phyloP scores from a whole-genome alignment of 495 filamentous ascomycete species.

The Sporormia fimetaria region DNA sequence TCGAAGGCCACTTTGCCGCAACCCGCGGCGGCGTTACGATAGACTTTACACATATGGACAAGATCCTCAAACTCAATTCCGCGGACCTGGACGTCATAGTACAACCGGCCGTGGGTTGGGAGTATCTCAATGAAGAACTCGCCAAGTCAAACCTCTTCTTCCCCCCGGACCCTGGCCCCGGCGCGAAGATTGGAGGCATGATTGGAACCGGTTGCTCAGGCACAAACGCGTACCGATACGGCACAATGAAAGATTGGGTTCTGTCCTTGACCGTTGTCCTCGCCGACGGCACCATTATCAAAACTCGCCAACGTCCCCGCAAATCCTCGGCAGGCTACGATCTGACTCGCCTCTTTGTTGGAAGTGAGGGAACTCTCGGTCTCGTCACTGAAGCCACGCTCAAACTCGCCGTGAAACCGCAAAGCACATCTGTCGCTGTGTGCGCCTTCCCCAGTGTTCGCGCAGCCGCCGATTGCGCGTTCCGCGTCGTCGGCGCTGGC shows the following conservation, averaged over 20 bases:
- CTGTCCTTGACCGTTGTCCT: constrained; percentile 81
- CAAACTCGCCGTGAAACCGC: constrained; percentile 70
- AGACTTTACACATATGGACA: constrained; percentile 66
- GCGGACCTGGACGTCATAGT: constrained; percentile 73
- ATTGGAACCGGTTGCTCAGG: constrained; percentile 87
- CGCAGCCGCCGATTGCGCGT: constrained; percentile 70
- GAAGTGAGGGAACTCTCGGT: constrained; percentile 86
- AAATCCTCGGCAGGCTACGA: constrained; percentile 87
- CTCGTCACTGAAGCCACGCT: constrained; percentile 79
- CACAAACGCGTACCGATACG: constrained; percentile 88
- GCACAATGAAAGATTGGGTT: constrained; percentile 96
- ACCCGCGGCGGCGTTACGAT: constrained; percentile 66
- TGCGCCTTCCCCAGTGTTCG: constrained; percentile 67
- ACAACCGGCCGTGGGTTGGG: constrained; percentile 73
- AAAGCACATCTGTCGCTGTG: constrained; percentile 70
- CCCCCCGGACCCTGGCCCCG: constrained; percentile 71
- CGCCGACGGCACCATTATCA: constrained; percentile 84
- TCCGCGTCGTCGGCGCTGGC: constrained; percentile 65
- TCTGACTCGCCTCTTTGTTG: constrained; percentile 72
- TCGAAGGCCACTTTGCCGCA: constrained; percentile 72
- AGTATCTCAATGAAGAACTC: constrained; percentile 61
- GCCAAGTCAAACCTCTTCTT: constrained; percentile 62
- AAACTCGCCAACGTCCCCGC: constrained; percentile 63
- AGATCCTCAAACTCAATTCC: constrained; percentile 57
- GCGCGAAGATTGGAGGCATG: constrained; percentile 91